Evolutionary conservation across 495 filamentous ascomycete species (phyloP), one percentile per base, ranked within the genome.

Genomic region (Apodospora peruviana): DNA sequence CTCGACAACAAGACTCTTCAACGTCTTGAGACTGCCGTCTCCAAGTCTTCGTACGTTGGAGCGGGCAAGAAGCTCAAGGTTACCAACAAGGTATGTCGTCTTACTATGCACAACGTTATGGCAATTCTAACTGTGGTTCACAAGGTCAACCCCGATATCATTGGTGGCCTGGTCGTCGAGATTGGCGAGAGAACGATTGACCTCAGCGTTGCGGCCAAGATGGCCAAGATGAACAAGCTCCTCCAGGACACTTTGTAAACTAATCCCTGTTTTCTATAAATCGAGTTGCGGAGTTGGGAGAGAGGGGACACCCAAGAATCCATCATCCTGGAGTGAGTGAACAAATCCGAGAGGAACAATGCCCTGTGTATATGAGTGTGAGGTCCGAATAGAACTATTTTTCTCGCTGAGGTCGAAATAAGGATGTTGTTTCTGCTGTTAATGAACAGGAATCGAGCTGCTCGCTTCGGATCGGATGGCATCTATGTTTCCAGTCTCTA

Each of bases 201-300:
- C 72, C 86, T 96, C 51, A 91, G 86, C 75, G 89, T 98, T 58
- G 93, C 93, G 12, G 76, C 88, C 64, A 93, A 89, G 82, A 86
- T 98, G 72, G 77, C 87, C 69, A 94, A 90, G 81, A 86, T 97
- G 83, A 98, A 97, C 87, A 98, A 98, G 84, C 85, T 95, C 65
- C 85, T 98, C 61, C 89, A 80, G 53, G 94, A 98, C 75, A 80
- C 86, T 67, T 74, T 97, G 84, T 98, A 90, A 90, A 90, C 61
- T 39, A 69, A 49, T 65, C 59, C 59, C 50, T 47, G 38, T 59
- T 55, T 48, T 48, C 51, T 35, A n/a, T n/a, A n/a, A n/a, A n/a
- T n/a, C n/a, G n/a, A n/a, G n/a, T n/a, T n/a, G n/a, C n/a, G n/a
- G n/a, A n/a, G n/a, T n/a, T n/a, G n/a, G n/a, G n/a, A n/a, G n/a